Evolutionary conservation across 805 yeast species (phyloP).

Genomic region (Candida ponderosae): DNA sequence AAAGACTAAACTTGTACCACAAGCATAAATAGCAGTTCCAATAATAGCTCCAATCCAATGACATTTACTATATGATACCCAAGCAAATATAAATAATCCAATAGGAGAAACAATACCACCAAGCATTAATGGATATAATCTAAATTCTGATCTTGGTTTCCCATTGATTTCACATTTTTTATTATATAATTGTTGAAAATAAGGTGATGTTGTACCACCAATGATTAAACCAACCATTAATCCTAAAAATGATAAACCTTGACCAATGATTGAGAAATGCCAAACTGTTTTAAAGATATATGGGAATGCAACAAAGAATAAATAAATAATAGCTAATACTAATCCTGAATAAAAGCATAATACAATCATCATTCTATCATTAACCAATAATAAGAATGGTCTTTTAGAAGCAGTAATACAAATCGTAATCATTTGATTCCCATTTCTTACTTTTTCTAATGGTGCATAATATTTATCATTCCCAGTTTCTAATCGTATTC

Average conservation of each 20-base stretch:
- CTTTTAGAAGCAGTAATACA: slow-evolving; percentile 39
- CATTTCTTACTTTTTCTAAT: slow-evolving; percentile 29
- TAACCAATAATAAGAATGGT: slow-evolving; percentile 39
- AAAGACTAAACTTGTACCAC: slow-evolving; percentile 60
- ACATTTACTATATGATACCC: slow-evolving; percentile 53
- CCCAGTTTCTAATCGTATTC: slow-evolving; percentile 43
- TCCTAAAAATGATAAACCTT: slow-evolving; percentile 60
- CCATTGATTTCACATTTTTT: slow-evolving; percentile 37
- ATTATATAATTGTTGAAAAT: slow-evolving; percentile 35
- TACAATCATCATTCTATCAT: slow-evolving; percentile 48
- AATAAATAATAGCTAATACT: slow-evolving; percentile 50
- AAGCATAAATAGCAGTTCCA: slow-evolving; percentile 70
- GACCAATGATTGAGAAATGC: slow-evolving; percentile 41
- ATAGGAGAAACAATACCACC: slow-evolving; percentile 62
- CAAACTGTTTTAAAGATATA: slow-evolving; percentile 48
- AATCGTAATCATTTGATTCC: slow-evolving; percentile 33
- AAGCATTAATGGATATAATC: slow-evolving; percentile 50
- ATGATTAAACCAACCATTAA: slow-evolving; percentile 41
- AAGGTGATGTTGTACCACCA: slow-evolving; percentile 36
- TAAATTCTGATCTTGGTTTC: slow-evolving; percentile 46
- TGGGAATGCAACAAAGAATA: slow-evolving; percentile 62
- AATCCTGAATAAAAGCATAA: slow-evolving; percentile 51
- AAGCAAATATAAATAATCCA: slow-evolving; percentile 68
- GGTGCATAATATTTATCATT: slow-evolving; percentile 39
- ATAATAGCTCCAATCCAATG: slow-evolving; percentile 71